Conservation (phyloP, 1,284 basidiomycete species). For the Ceratobasidium sp. region DNA sequence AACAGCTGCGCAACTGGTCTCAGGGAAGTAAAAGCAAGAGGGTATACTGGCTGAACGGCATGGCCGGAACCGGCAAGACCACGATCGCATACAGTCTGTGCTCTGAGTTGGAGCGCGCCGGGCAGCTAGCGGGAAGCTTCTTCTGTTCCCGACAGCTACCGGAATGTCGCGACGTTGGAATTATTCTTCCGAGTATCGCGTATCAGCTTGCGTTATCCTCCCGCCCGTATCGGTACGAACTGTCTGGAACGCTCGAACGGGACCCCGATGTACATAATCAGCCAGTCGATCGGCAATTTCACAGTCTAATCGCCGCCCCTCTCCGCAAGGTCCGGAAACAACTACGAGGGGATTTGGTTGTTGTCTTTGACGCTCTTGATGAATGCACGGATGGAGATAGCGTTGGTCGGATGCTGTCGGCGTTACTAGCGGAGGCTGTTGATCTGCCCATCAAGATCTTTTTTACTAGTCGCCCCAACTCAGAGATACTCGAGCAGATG, state of each 20-base stretch:
- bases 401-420: not conserved
- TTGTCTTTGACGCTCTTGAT: slow-evolving; percentile 19
- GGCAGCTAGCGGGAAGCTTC: slow-evolving; percentile 10
- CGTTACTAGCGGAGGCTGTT: not conserved
- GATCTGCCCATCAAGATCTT: slow-evolving; percentile 1
- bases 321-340: not conserved
- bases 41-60: not conserved
- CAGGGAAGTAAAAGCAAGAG: not conserved
- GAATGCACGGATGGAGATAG: not conserved
- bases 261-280: not conserved
- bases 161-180: not conserved
- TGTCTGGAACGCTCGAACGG: not conserved
- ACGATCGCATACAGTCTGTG: slow-evolving; percentile 11
- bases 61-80: not conserved
- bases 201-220: slow-evolving; percentile 22
- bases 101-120: not conserved
- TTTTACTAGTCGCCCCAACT: not conserved
- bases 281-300: not conserved
- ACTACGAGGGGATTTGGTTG: not conserved
- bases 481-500: not conserved
- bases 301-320: not conserved
- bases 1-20: not conserved
- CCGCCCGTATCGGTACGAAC: not conserved
- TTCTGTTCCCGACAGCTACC: slow-evolving; percentile 28
- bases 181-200: slow-evolving; percentile 3